Base-by-base conservation (phyloP, 352 stramenopile genomes). In the Phytophthora citrophthora region DNA sequence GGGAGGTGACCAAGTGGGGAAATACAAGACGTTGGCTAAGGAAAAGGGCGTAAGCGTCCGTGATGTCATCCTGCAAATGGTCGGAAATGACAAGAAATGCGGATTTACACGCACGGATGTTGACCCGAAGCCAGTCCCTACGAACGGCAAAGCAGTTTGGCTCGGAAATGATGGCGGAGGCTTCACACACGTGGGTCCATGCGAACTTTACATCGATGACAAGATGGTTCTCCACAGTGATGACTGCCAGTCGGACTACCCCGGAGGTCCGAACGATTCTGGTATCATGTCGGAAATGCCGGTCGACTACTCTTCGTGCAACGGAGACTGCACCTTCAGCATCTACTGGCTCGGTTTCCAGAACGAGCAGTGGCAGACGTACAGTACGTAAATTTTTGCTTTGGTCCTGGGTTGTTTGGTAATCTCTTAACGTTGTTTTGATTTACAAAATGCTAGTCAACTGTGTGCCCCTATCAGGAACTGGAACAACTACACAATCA, bases 301-400 rank as follows among this genome's bases (percentile, higher is more conserved):
- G 1, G 61, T 82, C 1, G 74, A 82, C 54, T 82, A 69, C 41
- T 70, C 70, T 41, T 61, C 61, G 5, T 82, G 70, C 51, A 47
- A 50, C 12, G 54, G 46, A 27, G 53, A 52, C 23, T 82, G 70
- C 57, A 54, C 68, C 39, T 53, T 82, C 15, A 69, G 48, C 1
- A 77, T 79, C 49, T 83, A 76, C 62, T 83, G 71, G 74, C 59
- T 83, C 15, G 68, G 52, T 7, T 65, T 83, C 26, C 70, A 83
- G 51, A 51, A 51, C 11, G 44, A 24, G 5, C 23, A 51, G 12
- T 51, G 44, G 44, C 44, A 51, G 34, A 24, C 44, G 7, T 51
- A 51, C 26, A 38, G 44, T 38, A 51, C 13, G 44, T 51, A 8
- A 11, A 32, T 34, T 12, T 49, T 34, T 8, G 8, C 12, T 34